Percentiles rank a stretch among this genome's conserved stretches.
Evolutionary conservation across 1,139 yeast genomes (phyloP).

Genomic region (Hansenula lynferdii): DNA sequence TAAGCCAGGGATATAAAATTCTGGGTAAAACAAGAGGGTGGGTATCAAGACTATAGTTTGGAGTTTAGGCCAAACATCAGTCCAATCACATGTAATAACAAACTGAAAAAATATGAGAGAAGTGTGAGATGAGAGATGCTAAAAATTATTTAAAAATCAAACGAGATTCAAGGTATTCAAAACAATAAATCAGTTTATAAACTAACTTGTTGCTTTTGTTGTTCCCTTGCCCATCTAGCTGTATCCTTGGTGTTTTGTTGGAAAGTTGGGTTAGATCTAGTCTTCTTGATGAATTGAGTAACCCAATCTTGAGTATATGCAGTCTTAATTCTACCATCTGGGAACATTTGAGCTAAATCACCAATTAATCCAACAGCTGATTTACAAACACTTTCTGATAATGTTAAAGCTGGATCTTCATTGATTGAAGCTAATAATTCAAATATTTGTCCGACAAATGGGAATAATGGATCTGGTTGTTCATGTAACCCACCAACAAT

Average conservation of each 20-base stretch:
- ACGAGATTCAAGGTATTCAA: background rate
- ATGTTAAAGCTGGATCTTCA: conserved; percentile 52
- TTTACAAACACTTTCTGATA: conserved; percentile 64
- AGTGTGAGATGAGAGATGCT: background rate
- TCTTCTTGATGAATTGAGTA: conserved; percentile 66
- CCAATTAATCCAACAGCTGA: conserved; percentile 88
- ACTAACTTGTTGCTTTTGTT: conserved; percentile 31
- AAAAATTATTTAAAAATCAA: background rate
- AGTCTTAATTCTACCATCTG: conserved; percentile 65
- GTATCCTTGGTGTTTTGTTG: conserved; percentile 72
- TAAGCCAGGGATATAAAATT: too few species aligned
- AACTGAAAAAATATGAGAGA: background rate
- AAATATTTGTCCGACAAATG: conserved; percentile 67
- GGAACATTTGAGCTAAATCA: conserved; percentile 85
- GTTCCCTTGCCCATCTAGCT: conserved; percentile 96
- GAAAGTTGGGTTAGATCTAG: conserved; percentile 59
- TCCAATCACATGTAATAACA: too few species aligned
- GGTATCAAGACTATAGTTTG: background rate
- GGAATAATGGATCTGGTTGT: conserved; percentile 59
- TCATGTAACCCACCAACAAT: conserved; percentile 82
- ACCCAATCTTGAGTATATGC: conserved; percentile 74
- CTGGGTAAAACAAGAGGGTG: background rate
- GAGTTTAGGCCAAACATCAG: too few species aligned
- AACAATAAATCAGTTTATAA: conserved; percentile 11
- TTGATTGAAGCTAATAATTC: conserved; percentile 59